Conservation (phyloP, 2,329 filamentous ascomycete species). For the Torrubiella hemipterigena region DNA sequence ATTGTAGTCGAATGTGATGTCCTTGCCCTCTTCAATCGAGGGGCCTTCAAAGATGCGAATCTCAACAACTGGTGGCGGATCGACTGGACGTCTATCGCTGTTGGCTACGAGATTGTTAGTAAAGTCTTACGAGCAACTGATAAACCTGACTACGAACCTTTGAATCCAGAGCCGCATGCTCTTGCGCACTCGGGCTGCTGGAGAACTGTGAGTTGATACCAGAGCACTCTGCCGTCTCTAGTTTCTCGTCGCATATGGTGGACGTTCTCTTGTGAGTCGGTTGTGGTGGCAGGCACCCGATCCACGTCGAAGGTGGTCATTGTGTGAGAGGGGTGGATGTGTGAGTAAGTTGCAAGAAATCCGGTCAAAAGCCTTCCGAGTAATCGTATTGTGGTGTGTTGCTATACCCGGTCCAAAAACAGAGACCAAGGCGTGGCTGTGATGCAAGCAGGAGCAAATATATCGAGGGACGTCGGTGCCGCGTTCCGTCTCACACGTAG, state of each 20-base stretch:
- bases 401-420: too few species aligned
- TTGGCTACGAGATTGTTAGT: constrained; percentile 17
- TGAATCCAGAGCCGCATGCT: constrained; percentile 89
- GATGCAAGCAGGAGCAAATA: too few species aligned
- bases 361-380: too few species aligned
- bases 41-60: constrained; percentile 71
- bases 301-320: too few species aligned
- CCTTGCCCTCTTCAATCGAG: constrained; percentile 46
- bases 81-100: constrained; percentile 75
- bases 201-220: constrained; percentile 73
- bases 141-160: constrained; percentile 51
- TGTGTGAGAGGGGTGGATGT: too few species aligned
- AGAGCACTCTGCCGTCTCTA: constrained; percentile 61
- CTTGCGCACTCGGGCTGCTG: constrained; percentile 91
- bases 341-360: too few species aligned
- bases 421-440: too few species aligned
- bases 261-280: constrained; percentile 19
- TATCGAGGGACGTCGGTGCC: too few species aligned
- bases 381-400: too few species aligned
- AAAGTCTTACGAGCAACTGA: constrained; percentile 11
- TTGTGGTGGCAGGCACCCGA: constrained; percentile 14
- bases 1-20: constrained; percentile 83
- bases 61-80: constrained; percentile 89
- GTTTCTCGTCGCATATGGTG: constrained; percentile 44
- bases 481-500: too few species aligned